Evolutionary conservation across 2,329 filamentous ascomycete genomes (phyloP).

Genomic region (Diaporthe nobilis): DNA sequence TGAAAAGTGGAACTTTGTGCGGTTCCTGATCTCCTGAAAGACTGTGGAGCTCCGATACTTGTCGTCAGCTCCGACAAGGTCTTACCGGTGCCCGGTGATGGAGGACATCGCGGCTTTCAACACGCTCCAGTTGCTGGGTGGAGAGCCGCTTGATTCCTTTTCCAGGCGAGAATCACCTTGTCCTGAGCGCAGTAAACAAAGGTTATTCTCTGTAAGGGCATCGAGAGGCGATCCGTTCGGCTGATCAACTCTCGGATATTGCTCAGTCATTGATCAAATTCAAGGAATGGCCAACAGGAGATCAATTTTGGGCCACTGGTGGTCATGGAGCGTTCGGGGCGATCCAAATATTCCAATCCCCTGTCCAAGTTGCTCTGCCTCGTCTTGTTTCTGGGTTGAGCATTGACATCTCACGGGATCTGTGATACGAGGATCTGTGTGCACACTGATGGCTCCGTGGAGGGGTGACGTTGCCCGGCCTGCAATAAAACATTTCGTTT

Average conservation of each 20-base stretch:
- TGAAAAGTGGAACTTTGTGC: constrained; percentile 66
- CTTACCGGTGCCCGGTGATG: constrained; percentile 64
- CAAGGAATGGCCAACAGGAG: constrained; percentile 1
- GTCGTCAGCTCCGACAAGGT: constrained; percentile 80
- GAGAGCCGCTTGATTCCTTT: constrained; percentile 78
- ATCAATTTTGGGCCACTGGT: not conserved
- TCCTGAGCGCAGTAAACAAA: constrained; percentile 78
- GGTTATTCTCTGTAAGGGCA: constrained; percentile 77
- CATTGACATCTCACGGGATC: not conserved
- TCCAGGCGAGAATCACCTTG: constrained; percentile 80
- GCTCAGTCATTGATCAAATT: not conserved
- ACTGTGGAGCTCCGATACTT: constrained; percentile 66
- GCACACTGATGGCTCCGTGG: not conserved
- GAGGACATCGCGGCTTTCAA: constrained; percentile 79
- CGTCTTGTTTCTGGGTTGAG: not conserved
- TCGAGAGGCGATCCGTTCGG: constrained; percentile 73
- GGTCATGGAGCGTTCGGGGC: not conserved
- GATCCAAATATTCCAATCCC: constrained; percentile 11
- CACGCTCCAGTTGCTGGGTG: constrained; percentile 77
- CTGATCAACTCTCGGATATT: constrained; percentile 61
- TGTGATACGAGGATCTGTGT: not conserved
- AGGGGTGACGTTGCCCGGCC: constrained; percentile 14
- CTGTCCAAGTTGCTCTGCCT: not conserved
- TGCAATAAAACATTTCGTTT: constrained; percentile 38
- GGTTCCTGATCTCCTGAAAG: constrained; percentile 58